phyloP scores from a whole-genome alignment of 2,329 filamentous ascomycete species.

The Nothopassalora personata region DNA sequence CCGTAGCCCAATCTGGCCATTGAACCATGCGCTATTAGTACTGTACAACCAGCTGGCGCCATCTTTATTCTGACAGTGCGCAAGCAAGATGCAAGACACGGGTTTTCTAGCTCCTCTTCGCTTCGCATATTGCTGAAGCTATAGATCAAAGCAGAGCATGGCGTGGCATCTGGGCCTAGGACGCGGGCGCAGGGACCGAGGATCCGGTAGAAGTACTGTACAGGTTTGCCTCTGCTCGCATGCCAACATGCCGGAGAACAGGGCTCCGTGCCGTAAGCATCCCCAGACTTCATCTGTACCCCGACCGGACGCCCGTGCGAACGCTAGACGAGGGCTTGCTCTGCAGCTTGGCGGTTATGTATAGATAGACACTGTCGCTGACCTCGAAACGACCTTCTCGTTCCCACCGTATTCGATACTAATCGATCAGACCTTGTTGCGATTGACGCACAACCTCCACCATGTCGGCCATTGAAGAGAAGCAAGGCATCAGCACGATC shows the following conservation, averaged over 20 bases:
- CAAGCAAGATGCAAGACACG: neutral
- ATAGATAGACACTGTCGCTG: neutral
- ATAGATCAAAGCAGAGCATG: neutral
- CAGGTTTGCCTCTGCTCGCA: neutral
- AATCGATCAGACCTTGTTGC: neutral
- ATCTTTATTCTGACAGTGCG: neutral
- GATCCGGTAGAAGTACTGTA: too few relatives aligned
- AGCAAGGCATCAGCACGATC: conserved; percentile 1
- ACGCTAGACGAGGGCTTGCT: neutral
- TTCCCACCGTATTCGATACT: neutral
- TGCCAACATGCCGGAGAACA: conserved; percentile 1
- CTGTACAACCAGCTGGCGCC: neutral
- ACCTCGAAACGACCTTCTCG: neutral
- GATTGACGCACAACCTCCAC: neutral
- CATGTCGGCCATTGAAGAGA: conserved; percentile 6
- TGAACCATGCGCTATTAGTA: neutral
- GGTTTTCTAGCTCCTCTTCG: neutral
- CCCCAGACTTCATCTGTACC: neutral
- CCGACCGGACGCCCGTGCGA: conserved; percentile 1
- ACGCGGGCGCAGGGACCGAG: neutral
- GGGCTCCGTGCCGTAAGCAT: neutral
- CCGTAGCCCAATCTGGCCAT: neutral
- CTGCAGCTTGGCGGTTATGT: neutral
- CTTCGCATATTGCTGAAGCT: neutral
- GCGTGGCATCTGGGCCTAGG: neutral